Base-by-base conservation (phyloP, 305 asterid genomes). In the Ajuga reptans region DNA sequence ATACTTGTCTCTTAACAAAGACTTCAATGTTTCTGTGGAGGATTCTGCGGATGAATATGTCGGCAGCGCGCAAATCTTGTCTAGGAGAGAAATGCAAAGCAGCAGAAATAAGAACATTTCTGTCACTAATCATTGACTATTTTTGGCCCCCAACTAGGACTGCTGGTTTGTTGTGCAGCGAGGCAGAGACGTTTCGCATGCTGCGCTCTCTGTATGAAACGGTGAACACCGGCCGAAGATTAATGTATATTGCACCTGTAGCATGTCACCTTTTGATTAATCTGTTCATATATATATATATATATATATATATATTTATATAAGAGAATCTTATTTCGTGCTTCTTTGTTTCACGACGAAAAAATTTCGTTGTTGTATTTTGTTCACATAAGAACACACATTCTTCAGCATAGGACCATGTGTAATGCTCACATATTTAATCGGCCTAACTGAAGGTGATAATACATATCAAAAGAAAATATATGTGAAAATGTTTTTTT, bases 231-330 rank as follows among this genome's bases (percentile, higher is more conserved):
- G 65, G 70, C 64, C 17, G 50, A 69, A 77, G 77, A 63, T 78
- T 64, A 63, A 54, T 83, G 85, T 80, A 75, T 79, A 78, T 84
- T 75, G 72, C 72, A 69, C 52, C 77, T 81, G 80, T 82, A 75
- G 75, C 77, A 65, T 74, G 61, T 61, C 71, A 46, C 77, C 64
- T 66, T 39, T 82, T 81, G 79, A 76, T 68, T 85, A 84, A 80
- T 76, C 2, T 85, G 85, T 83, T 71, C 78, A 81, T 82, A 80
- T 71, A 36, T 43, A 5, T 69, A 10, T 56, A 31, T 49, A 62
- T 27, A 24, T 9, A 46, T 8, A 45, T 69, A 27, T 57, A 71
- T 64, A 39, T 3, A 14, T 52, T 58, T 15, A 41, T 57, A 16
- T 3, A 46, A 43, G 10, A 12, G 12, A 56, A 27, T 29, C 29